phyloP scores from a whole-genome alignment of 139 green algal species.

The Chlorella sp. region DNA sequence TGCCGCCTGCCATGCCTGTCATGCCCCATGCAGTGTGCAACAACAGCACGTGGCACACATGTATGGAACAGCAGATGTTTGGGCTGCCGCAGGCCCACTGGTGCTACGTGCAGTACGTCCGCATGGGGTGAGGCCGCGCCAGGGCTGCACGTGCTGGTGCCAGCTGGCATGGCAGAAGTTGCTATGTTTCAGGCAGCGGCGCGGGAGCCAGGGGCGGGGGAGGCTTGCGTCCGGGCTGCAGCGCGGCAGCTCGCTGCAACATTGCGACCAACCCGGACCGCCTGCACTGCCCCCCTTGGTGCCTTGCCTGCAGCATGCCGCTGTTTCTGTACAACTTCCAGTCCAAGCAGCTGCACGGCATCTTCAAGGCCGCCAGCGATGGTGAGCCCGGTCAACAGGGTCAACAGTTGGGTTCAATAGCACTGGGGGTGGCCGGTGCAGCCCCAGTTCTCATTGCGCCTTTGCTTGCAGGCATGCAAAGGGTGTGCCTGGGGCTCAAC shows the following conservation, averaged over 20 bases:
- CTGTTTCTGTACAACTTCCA: slow-evolving; percentile 75
- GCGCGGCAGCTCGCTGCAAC: no score
- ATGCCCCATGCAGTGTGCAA: slow-evolving; percentile 48
- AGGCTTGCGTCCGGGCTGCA: no score
- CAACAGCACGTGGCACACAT: slow-evolving; percentile 52
- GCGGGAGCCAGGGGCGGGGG: no score
- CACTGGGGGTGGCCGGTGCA: no score
- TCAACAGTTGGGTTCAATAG: no score
- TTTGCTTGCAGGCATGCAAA: no score
- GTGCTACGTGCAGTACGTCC: slow-evolving; percentile 66
- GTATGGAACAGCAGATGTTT: slow-evolving; percentile 50
- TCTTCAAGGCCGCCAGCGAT: slow-evolving; percentile 53
- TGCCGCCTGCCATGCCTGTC: background rate
- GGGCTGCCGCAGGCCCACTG: slow-evolving; percentile 61
- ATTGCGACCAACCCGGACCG: no score
- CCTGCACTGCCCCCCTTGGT: background rate
- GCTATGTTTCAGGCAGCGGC: no score
- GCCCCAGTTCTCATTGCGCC: no score
- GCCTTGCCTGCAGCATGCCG: slow-evolving; percentile 52
- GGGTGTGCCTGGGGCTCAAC: no score
- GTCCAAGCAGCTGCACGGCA: slow-evolving; percentile 59
- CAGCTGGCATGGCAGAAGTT: no score
- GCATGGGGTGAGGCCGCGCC: slow-evolving; percentile 34
- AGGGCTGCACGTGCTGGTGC: no score
- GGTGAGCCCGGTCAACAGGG: background rate